Evolutionary conservation across 108 stramenopile genomes (phyloP), one percentile per base, ranked within the genome.

Genomic region (Conticribra guillardii): DNA sequence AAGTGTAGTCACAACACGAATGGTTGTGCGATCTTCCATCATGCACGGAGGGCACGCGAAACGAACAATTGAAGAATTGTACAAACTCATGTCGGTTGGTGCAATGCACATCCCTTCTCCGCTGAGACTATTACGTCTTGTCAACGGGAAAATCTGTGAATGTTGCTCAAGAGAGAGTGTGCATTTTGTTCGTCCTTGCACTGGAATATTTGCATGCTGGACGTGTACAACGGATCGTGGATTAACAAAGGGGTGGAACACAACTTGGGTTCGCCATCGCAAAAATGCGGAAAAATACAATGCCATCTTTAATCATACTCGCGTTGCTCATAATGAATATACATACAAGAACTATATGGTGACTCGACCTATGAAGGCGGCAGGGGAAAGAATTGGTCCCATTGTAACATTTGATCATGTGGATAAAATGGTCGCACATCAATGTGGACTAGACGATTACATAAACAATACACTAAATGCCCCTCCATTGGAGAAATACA

Each of bases 151-250:
- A 22, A 16, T 9, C 17, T 72, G 71, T n/a, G 71, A 72, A 26
- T 34, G 52, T 29, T 64, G 71, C 18, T 23, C 4, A 1, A 16
- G 16, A 18, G 2, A 29, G 23, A 54, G 51, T 48, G 63, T 63
- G 22, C 63, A 71, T 46, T 45, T 50, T 31, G 62, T 71, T 17
- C 61, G 70, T 8, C 61, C 70, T 0, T 61, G 70, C 5, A 16
- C 33, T 4, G 70, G 70, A 26, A 50, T 71, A 3, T 71, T 71
- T 63, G 46, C 62, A 3, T 71, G 70, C 26, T 71, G 70, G 70
- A 26, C 30, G 27, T 71, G 70, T 32, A 19, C 64, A 3, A 23
- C 49, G 19, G 41, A 55, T 44, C 22, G 23, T 18, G 24, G 29
- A 9, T 18, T 60, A 14, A 69, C 67, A 57, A 69, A 48, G 67